phyloP scores from a whole-genome alignment of 495 filamentous ascomycete genomes.

The Aspergillus ostianus region DNA sequence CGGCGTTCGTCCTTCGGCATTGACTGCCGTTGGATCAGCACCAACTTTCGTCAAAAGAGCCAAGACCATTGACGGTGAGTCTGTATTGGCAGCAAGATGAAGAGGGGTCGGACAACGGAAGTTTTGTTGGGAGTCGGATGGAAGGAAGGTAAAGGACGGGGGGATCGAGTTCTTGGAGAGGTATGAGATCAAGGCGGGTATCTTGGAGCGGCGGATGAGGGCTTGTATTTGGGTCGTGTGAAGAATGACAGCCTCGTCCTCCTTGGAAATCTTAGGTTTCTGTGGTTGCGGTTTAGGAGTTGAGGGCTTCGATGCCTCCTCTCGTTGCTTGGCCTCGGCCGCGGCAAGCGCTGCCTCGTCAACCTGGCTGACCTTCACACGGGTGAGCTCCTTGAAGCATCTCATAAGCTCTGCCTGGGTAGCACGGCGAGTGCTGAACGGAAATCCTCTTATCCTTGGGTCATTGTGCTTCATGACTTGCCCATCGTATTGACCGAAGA shows the following conservation, averaged over 20 bases:
- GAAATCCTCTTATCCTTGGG: constrained; percentile 80
- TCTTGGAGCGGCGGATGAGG: constrained; percentile 84
- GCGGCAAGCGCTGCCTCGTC: constrained; percentile 57
- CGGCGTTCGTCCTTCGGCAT: constrained; percentile 65
- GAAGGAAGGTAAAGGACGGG: constrained; percentile 70
- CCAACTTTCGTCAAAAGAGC: constrained; percentile 74
- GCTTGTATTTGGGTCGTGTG: constrained; percentile 87
- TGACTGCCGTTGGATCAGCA: constrained; percentile 70
- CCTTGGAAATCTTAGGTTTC: constrained; percentile 63
- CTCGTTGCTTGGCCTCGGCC: constrained; percentile 38
- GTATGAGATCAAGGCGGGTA: constrained; percentile 83
- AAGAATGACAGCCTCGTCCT: constrained; percentile 73
- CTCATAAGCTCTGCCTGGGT: constrained; percentile 94
- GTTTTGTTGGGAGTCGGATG: constrained; percentile 63
- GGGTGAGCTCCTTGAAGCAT: constrained; percentile 85
- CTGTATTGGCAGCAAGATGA: constrained; percentile 79
- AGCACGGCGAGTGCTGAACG: constrained; percentile 90
- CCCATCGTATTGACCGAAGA: constrained; percentile 88
- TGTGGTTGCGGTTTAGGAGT: constrained; percentile 46
- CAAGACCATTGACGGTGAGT: constrained; percentile 67
- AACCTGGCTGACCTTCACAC: constrained; percentile 78
- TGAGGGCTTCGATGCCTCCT: constrained; percentile 35
- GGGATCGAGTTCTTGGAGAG: constrained; percentile 67
- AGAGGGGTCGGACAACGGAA: constrained; percentile 83
- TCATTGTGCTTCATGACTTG: constrained; percentile 83